Conservation (phyloP, 2,329 filamentous ascomycete genomes). For the Chaetomium olivaceum region DNA sequence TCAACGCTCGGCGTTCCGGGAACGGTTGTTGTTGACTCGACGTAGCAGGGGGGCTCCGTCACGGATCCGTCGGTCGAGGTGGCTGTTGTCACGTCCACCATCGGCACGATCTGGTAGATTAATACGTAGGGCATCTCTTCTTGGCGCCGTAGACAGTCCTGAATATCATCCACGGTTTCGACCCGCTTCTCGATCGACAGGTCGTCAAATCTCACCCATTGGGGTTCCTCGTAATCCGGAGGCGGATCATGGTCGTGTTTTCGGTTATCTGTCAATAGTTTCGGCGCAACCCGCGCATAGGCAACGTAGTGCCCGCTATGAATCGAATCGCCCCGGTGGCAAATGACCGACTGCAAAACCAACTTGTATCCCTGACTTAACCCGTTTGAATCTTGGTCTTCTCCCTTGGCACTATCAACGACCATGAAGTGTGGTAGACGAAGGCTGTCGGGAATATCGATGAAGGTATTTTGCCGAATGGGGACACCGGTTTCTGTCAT, state of each 20-base stretch:
- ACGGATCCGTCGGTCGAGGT: slow-evolving; percentile 51
- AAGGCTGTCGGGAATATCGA: slow-evolving; percentile 82
- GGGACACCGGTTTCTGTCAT: slow-evolving; percentile 70
- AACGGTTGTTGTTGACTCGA: slow-evolving; percentile 49
- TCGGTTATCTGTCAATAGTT: slow-evolving; percentile 61
- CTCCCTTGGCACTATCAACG: slow-evolving; percentile 66
- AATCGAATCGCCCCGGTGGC: slow-evolving; percentile 82
- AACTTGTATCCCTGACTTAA: slow-evolving; percentile 91
- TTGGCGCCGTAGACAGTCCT: slow-evolving; percentile 62
- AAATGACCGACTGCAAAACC: slow-evolving; percentile 86
- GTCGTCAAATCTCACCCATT: slow-evolving; percentile 94
- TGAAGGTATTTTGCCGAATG: slow-evolving; percentile 72
- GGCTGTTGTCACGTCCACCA: slow-evolving; percentile 65
- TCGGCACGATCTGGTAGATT: slow-evolving; percentile 92
- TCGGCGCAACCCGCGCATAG: slow-evolving; percentile 73
- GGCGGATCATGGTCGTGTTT: slow-evolving; percentile 57
- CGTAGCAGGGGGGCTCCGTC: slow-evolving; percentile 60
- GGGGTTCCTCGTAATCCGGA: slow-evolving; percentile 67
- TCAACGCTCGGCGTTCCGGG: slow-evolving; percentile 37
- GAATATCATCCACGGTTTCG: slow-evolving; percentile 72
- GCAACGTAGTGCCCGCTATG: slow-evolving; percentile 91
- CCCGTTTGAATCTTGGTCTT: slow-evolving; percentile 56
- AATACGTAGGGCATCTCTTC: slow-evolving; percentile 92
- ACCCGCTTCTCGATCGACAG: slow-evolving; percentile 69
- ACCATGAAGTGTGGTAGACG: slow-evolving; percentile 87